A percentile compares a stretch with the other conserved stretches of the same genome.
These are phyloP conservation scores for Anthracocystis setariae DNA, from an alignment of 1,284 basidiomycete genomes.

Conservation along the genomic window DNA sequence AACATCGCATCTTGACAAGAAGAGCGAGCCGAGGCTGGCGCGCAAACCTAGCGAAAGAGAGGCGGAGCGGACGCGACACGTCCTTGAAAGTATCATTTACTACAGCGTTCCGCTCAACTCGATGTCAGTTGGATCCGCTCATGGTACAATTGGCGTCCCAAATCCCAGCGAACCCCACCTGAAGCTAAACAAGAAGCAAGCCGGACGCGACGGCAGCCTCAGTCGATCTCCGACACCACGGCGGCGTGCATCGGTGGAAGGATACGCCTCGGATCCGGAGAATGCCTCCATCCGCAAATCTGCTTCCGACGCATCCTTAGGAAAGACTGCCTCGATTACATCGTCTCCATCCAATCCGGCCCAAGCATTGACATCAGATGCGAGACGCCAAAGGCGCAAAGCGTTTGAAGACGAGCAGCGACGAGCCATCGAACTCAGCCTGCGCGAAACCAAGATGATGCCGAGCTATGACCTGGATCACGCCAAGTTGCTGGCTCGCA, in stretches of 20 bases:
- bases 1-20: background rate
- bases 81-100: constrained; percentile 36
- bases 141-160: no score
- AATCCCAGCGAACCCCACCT: no score
- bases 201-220: background rate
- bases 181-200: background rate
- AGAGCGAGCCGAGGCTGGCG: constrained; percentile 9
- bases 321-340: background rate
- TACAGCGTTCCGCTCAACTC: constrained; percentile 25
- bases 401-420: constrained; percentile 41
- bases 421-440: constrained; percentile 37
- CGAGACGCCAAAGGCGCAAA: constrained; percentile 24
- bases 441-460: constrained; percentile 54
- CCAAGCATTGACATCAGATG: constrained; percentile 5
- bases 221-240: constrained; percentile 11
- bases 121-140: no score
- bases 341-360: background rate
- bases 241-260: constrained; percentile 25
- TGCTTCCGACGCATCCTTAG: background rate
- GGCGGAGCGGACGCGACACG: constrained; percentile 26
- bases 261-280: constrained; percentile 46
- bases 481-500: constrained; percentile 14
- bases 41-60: constrained; percentile 29
- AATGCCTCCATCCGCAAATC: constrained; percentile 15
- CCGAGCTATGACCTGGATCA: constrained; percentile 43